Conservation (phyloP, 192 early-diverging fungal species). For the Gorgonomyces haynaldii region DNA sequence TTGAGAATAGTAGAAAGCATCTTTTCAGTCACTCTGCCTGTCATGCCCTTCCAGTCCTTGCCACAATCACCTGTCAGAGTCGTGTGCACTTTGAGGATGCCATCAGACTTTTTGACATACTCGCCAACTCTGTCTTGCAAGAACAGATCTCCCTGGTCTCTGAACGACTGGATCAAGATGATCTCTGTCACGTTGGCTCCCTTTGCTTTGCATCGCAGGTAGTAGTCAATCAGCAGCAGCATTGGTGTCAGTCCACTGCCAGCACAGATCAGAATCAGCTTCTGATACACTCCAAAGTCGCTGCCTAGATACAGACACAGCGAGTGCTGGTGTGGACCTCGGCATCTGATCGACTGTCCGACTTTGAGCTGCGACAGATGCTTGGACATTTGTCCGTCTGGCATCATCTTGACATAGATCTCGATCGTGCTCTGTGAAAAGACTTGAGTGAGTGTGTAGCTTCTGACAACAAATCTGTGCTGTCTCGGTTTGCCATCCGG, state of each 20-base stretch:
- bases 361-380: slow-evolving; percentile 45
- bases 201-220: too few relatives aligned
- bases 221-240: neutral
- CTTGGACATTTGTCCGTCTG: slow-evolving; percentile 53
- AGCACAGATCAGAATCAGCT: neutral
- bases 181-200: too few relatives aligned
- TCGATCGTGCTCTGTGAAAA: slow-evolving; percentile 40
- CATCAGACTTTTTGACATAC: too few relatives aligned
- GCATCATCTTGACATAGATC: slow-evolving; percentile 69
- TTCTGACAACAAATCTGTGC: neutral
- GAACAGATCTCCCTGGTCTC: too few relatives aligned
- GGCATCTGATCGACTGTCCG: slow-evolving; percentile 56
- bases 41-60: too few relatives aligned
- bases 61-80: too few relatives aligned
- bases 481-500: neutral
- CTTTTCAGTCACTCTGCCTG: too few relatives aligned
- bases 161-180: too few relatives aligned
- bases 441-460: neutral
- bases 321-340: slow-evolving; percentile 58
- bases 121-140: too few relatives aligned
- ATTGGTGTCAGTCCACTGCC: neutral
- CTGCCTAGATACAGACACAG: too few relatives aligned
- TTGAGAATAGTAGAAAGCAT: too few relatives aligned
- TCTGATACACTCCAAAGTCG: neutral
- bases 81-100: too few relatives aligned